Percentiles rank a stretch among this genome's conserved stretches.
Conservation (phyloP, 2,329 filamentous ascomycete genomes). For the Tolypocladium sp. region DNA sequence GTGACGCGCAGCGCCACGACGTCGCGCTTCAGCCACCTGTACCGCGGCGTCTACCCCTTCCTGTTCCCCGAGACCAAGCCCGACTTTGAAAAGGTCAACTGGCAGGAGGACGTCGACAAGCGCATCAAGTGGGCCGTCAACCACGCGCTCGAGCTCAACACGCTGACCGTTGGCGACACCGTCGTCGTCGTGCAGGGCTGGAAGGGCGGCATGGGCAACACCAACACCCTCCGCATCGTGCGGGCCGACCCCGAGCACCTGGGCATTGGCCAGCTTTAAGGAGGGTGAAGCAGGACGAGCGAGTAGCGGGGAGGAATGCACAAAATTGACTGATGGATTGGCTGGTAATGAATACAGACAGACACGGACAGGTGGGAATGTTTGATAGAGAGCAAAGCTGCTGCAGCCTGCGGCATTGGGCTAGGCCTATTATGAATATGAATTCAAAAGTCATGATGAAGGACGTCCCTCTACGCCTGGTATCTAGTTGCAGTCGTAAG, state of each 20-base stretch:
- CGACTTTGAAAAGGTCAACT: constrained; percentile 85
- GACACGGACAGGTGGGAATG: not conserved
- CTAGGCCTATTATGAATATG: not conserved
- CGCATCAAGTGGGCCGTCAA: constrained; percentile 95
- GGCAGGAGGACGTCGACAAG: constrained; percentile 98
- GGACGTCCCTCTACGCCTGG: not conserved
- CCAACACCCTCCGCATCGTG: constrained; percentile 66
- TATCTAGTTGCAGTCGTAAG: not conserved
- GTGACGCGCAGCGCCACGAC: constrained; percentile 80
- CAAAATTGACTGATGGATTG: not conserved
- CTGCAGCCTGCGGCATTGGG: not conserved
- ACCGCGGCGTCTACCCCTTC: constrained; percentile 98
- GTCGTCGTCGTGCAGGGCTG: constrained; percentile 83
- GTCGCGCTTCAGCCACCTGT: constrained; percentile 85
- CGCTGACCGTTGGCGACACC: constrained; percentile 62
- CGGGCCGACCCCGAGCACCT: constrained; percentile 51
- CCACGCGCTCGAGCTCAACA: constrained; percentile 74
- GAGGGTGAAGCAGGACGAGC: constrained; percentile 1
- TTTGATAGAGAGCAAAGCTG: not conserved
- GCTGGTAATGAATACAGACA: not conserved
- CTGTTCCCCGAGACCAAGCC: constrained; percentile 88
- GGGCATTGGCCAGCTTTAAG: constrained; percentile 40
- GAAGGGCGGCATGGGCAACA: constrained; percentile 87
- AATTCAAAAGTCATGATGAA: not conserved
- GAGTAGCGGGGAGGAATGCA: not conserved